Conservation (phyloP, 805 yeast species). For the Candida adriatica region DNA sequence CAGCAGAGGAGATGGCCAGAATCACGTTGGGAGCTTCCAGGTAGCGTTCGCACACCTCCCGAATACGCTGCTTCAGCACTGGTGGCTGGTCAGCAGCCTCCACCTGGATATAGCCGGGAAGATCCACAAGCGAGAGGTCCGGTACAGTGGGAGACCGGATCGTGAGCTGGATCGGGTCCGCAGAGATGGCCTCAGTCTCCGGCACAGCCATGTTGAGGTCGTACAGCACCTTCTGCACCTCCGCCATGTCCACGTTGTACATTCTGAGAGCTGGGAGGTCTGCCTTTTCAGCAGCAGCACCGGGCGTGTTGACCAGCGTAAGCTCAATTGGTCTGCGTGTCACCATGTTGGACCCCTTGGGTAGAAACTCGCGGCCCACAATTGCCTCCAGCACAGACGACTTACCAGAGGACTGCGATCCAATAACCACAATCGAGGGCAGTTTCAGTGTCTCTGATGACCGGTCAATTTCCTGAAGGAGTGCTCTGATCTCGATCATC, state of each 20-base stretch:
- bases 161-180: constrained; percentile 89
- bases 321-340: constrained; percentile 96
- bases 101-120: constrained; percentile 96
- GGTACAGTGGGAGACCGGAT: constrained; percentile 88
- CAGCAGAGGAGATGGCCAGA: constrained; percentile 94
- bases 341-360: constrained; percentile 97
- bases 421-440: constrained; percentile 94
- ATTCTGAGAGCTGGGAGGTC: constrained; percentile 89
- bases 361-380: constrained; percentile 96
- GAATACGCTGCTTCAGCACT: constrained; percentile 71
- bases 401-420: constrained; percentile 96
- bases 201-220: constrained; percentile 94
- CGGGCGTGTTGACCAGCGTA: constrained; percentile 84
- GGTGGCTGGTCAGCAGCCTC: constrained; percentile 96
- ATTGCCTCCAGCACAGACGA: constrained; percentile 93
- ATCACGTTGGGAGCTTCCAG: constrained; percentile 90
- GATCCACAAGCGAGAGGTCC: constrained; percentile 86
- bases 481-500: constrained; percentile 91
- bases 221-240: constrained; percentile 78
- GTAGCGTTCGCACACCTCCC: constrained; percentile 76
- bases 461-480: constrained; percentile 69
- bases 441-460: constrained; percentile 66
- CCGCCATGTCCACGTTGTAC: constrained; percentile 77
- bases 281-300: constrained; percentile 73
- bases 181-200: constrained; percentile 74